These are phyloP conservation scores for Urostyla sp. DNA, from an alignment of 73 alveolate species.

Conservation along the genomic window DNA sequence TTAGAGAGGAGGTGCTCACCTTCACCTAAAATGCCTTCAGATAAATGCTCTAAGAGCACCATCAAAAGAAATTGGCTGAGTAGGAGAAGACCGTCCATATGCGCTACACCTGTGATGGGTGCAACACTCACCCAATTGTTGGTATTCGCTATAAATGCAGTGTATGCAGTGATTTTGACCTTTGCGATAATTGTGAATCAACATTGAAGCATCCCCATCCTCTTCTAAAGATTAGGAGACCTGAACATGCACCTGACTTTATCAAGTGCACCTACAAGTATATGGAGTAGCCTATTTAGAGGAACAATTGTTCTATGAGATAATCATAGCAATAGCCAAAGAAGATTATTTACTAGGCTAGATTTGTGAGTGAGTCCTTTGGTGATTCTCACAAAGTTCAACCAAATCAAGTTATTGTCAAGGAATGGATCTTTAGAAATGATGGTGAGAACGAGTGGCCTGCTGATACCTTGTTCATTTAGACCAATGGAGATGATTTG, in stretches of 20 bases:
- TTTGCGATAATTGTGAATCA: constrained; percentile 91
- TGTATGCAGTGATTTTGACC: constrained; percentile 86
- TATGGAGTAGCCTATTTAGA: background rate
- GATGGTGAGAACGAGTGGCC: constrained; percentile 72
- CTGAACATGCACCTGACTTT: constrained; percentile 75
- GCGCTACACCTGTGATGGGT: constrained; percentile 82
- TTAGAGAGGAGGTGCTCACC: constrained; percentile 44
- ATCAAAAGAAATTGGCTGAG: constrained; percentile 46
- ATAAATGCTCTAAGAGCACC: constrained; percentile 23
- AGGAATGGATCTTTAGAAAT: constrained; percentile 72
- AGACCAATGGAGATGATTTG: constrained; percentile 62
- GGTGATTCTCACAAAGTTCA: constrained; percentile 32
- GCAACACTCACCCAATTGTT: constrained; percentile 80
- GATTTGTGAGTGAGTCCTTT: constrained; percentile 54
- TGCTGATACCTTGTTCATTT: constrained; percentile 33
- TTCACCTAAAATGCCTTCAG: constrained; percentile 49
- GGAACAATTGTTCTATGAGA: background rate
- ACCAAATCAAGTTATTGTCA: constrained; percentile 34
- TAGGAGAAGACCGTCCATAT: constrained; percentile 70
- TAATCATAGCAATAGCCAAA: background rate
- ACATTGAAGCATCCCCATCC: constrained; percentile 86
- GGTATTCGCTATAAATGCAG: constrained; percentile 92
- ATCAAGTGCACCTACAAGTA: constrained; percentile 13
- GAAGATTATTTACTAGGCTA: constrained; percentile 24
- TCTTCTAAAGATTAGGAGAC: constrained; percentile 82